Evolutionary conservation across 2,329 filamentous ascomycete genomes (phyloP), one percentile per base, ranked within the genome.

Genomic region (Fusarium sp.): DNA sequence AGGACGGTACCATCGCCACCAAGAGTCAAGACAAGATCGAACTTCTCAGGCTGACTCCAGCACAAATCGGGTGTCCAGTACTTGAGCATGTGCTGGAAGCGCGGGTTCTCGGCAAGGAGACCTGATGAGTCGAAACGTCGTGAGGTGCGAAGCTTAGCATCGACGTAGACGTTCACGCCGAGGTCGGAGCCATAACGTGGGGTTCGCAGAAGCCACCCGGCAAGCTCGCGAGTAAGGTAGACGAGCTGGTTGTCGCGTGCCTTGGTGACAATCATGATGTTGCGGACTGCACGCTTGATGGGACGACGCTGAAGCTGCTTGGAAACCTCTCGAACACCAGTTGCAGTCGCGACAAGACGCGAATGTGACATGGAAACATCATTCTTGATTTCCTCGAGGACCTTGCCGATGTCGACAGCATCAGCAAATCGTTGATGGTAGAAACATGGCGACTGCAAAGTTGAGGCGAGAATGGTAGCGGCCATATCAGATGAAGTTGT

Each of bases 191-290:
- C 94, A 81, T 99, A 98, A 54, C 96, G 91, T 18, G 96, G 95
- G 6, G 95, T 98, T 70, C 89, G 89, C 68, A 99, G 89, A 39
- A 99, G 87, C 94, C 96, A 99, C 76, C 92, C 90, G 17, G 96
- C 88, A 67, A 99, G 86, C 81, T 99, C 95, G 67, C 94, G 90
- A 4, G 96, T 99, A 75, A 98, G 87, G 76, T 93, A 90, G 39
- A 99, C 96, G 22, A 99, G 88, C 76, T 94, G 91, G 80, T 99
- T 98, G 84, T 99, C 96, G 72, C 96, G 91, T 28, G 96, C 96
- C 84, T 98, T 99, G 70, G 96, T 99, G 74, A 99, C 94, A 79
- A 99, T 98, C 96, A 99, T 98, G 79, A 99, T 90, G 81, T 94
- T 98, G 79, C 90, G 91, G 52, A 99, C 95, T 17, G 95, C 95